Evolutionary conservation across 306 rosid species (phyloP).

Genomic region (Hippophae gyantsensis): DNA sequence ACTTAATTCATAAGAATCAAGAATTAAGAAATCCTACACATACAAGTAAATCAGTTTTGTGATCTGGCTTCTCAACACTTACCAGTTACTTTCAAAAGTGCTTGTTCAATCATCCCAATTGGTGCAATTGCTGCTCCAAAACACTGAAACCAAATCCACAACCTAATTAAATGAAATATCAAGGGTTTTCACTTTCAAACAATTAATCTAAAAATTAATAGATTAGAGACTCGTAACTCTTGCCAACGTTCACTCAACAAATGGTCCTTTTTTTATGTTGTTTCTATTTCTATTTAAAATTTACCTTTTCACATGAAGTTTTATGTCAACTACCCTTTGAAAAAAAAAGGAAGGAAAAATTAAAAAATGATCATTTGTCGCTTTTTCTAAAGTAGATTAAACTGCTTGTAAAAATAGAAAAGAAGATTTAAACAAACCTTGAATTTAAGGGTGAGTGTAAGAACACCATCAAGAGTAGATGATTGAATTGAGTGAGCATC

Average conservation of each 20-base stretch:
- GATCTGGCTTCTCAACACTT: constrained; percentile 24
- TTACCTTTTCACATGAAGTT: too few species aligned
- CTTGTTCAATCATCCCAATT: constrained; percentile 52
- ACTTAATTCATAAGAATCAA: background rate
- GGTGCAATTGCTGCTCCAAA: constrained; percentile 62
- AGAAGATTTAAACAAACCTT: constrained; percentile 40
- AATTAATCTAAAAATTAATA: too few species aligned
- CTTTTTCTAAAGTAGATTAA: too few species aligned
- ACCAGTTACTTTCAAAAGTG: constrained; percentile 47
- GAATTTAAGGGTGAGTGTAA: constrained; percentile 54
- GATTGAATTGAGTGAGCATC: constrained; percentile 69
- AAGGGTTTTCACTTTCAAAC: background rate
- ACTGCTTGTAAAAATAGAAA: too few species aligned
- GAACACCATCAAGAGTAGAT: constrained; percentile 51
- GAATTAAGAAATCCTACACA: background rate
- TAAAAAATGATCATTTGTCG: too few species aligned
- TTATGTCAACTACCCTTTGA: too few species aligned
- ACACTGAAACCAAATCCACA: constrained; percentile 37
- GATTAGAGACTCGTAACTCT: too few species aligned
- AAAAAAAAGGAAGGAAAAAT: background rate
- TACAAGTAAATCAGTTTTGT: background rate
- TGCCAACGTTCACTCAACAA: too few species aligned
- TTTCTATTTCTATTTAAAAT: too few species aligned
- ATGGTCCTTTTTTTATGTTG: too few species aligned
- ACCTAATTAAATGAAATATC: constrained; percentile 10